Percentiles rank a stretch among this genome's conserved stretches.
Conservation (phyloP, 2,329 filamentous ascomycete species). For the Chrysosporium queenslandicum region DNA sequence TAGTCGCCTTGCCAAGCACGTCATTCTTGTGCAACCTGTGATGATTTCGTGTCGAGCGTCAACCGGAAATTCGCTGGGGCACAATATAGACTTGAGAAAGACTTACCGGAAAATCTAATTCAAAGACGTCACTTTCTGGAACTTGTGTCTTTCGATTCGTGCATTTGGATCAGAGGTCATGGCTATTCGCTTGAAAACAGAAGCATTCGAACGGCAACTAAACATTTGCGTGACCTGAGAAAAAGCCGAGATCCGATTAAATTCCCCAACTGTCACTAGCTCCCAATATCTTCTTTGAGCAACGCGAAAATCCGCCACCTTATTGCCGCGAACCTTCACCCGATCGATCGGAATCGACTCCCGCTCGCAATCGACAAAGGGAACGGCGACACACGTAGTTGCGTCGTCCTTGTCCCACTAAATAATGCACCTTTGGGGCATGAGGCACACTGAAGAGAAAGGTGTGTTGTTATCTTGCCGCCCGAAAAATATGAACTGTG, state of each 20-base stretch:
- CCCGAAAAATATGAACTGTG: too few relatives aligned
- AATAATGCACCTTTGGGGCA: too few relatives aligned
- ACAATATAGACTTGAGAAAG: too few relatives aligned
- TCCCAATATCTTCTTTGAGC: not conserved
- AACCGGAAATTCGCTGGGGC: too few relatives aligned
- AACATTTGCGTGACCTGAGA: not conserved
- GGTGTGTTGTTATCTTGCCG: too few relatives aligned
- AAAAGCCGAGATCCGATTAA: not conserved
- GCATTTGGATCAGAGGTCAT: too few relatives aligned
- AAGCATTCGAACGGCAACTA: too few relatives aligned
- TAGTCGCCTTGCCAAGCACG: slow-evolving; percentile 1
- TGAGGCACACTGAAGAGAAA: too few relatives aligned
- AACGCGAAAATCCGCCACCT: not conserved
- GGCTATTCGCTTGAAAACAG: not conserved
- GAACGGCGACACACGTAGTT: not conserved
- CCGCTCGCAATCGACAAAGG: not conserved
- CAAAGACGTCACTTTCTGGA: too few relatives aligned
- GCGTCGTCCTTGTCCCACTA: not conserved
- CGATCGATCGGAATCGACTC: not conserved
- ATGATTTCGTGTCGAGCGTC: not conserved
- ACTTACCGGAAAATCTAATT: too few relatives aligned
- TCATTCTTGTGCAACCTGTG: not conserved
- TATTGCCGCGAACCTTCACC: not conserved
- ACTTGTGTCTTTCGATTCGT: too few relatives aligned
- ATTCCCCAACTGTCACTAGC: not conserved